Evolutionary conservation across 345 rosid species (phyloP).

Genomic region (Turritis glabra): DNA sequence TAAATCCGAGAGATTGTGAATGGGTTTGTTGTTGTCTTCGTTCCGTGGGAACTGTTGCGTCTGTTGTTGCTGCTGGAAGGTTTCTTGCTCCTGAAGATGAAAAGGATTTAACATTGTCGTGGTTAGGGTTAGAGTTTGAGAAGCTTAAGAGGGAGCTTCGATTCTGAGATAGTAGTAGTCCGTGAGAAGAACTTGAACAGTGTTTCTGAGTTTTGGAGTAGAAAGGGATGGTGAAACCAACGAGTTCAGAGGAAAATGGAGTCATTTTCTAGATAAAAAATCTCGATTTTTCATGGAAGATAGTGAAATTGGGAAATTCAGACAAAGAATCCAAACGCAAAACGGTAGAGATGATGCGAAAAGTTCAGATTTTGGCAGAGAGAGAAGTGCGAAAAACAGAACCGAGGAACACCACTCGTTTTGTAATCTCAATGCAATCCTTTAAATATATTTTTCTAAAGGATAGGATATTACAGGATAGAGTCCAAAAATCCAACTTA

Average conservation of each 20-base stretch:
- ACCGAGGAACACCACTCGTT: slow-evolving; percentile 35
- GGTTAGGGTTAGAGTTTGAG: slow-evolving; percentile 24
- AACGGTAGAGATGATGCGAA: background rate
- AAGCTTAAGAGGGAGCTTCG: slow-evolving; percentile 19
- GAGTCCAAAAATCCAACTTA: background rate
- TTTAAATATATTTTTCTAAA: background rate
- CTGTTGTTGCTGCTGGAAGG: slow-evolving; percentile 41
- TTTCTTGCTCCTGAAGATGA: slow-evolving; percentile 17
- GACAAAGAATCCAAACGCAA: background rate
- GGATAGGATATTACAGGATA: background rate
- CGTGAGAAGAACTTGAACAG: background rate
- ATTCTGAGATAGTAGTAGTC: background rate
- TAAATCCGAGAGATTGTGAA: slow-evolving; percentile 53
- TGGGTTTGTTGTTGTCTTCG: slow-evolving; percentile 40
- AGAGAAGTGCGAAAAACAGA: background rate
- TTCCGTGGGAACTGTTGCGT: slow-evolving; percentile 33
- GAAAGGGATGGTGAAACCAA: slow-evolving; percentile 40
- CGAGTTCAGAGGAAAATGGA: slow-evolving; percentile 36
- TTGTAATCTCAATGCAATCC: slow-evolving; percentile 25
- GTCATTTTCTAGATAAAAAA: slow-evolving; percentile 21
- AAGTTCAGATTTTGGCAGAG: background rate
- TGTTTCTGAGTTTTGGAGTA: slow-evolving; percentile 34
- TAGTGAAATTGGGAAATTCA: background rate
- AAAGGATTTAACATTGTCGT: slow-evolving; percentile 17
- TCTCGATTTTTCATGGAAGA: slow-evolving; percentile 7